Evolutionary conservation across 139 green algal species (phyloP), one percentile per base, ranked within the genome.

Genomic region (Tetraselmis chui): DNA sequence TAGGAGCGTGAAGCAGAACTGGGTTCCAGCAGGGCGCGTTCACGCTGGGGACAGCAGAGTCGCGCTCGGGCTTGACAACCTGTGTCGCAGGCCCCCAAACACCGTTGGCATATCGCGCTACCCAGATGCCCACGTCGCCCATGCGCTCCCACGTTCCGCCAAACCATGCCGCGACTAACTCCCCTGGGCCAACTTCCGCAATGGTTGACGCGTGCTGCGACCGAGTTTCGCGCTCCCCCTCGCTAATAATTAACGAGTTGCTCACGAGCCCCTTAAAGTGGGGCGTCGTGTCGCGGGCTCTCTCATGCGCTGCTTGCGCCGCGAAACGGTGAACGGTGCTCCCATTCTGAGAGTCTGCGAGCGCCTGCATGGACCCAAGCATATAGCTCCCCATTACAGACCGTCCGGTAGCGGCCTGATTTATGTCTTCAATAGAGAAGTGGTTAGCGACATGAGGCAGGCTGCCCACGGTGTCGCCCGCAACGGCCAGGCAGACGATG

Each of bases 201-300:
- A 80, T 80, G 77, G 77, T 80, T 26, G 77, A 80, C 2, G 77
- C 77, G 77, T 80, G 77, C 28, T 80, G 77, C 2, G 11, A 25
- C 11, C 45, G 45, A 5, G 45, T 67, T 18, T 67, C 11, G 18
- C 45, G 45, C 45, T 67, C 45, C 11, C 45, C 18, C 45, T 67
- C 45, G 45, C 11, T 18, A 18, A 67, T 67, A 67, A 67, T 18
- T 18, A 67, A 18, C 45, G 5, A 18, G 11, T 25, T 18, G 45
- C 11, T 25, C 11, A 67, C 11, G 45, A 5, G 45, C 45, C 45
- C 45, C 18, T 5, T 67, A 18, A 67, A 67, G 5, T 67, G 11
- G 45, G 45, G 45, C 45, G 45, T 67, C 45, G 45, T 67, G 11
- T 67, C 45, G 45, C 5, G 45, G 11, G 45, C 45, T 18, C 45